A percentile compares a stretch with the other conserved stretches of the same genome.
Evolutionary conservation across 257 asterid genomes (phyloP).

Genomic region (Lycium barbarum): DNA sequence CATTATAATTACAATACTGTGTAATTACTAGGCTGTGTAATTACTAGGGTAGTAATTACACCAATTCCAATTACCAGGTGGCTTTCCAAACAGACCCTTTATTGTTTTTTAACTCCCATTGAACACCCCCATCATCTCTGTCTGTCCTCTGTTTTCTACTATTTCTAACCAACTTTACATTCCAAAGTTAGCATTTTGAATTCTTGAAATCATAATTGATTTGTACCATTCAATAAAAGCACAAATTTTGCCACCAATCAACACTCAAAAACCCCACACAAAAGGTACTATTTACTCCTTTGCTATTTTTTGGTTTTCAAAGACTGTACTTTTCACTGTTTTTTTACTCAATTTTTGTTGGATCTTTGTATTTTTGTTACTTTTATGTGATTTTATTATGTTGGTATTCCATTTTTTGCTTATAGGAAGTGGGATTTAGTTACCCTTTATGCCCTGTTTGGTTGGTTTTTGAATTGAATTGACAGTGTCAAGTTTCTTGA

Average conservation of each 20-base stretch:
- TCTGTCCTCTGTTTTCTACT: not conserved
- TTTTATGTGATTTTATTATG: constrained; percentile 7
- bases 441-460: not conserved
- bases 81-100: too few species aligned
- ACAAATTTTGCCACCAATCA: not conserved
- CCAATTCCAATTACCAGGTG: too few species aligned
- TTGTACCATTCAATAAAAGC: constrained; percentile 7
- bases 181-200: constrained; percentile 23
- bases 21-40: too few species aligned
- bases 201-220: constrained; percentile 23
- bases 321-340: not conserved
- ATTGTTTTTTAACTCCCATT: not conserved
- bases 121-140: not conserved
- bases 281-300: constrained; percentile 29
- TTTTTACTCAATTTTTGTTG: constrained; percentile 30
- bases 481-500: too few species aligned
- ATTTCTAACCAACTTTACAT: constrained; percentile 21
- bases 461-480: too few species aligned
- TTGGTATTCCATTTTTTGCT: not conserved
- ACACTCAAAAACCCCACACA: not conserved
- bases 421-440: not conserved
- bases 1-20: too few species aligned
- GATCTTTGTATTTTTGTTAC: constrained; percentile 35
- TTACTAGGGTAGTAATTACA: too few species aligned
- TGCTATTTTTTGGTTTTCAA: not conserved